Conservation (phyloP, 331 rosid species). For the Cucumis variabilis region DNA sequence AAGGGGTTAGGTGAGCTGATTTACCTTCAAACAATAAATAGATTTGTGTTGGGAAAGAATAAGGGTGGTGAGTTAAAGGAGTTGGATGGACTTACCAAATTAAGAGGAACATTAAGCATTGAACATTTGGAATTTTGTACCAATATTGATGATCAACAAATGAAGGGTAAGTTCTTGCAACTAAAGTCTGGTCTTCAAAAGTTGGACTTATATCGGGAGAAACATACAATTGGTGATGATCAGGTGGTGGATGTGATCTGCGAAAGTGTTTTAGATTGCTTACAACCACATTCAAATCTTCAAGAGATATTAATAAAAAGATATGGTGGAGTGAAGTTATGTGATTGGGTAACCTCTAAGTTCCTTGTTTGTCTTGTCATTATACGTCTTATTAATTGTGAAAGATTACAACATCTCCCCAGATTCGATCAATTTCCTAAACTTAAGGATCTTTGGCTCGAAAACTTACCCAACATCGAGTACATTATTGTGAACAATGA, state of each 20-base stretch:
- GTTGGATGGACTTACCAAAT: background rate
- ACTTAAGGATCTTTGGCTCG: background rate
- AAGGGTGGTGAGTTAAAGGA: background rate
- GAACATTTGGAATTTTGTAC: background rate
- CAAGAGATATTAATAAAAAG: accelerated
- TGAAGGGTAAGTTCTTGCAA: background rate
- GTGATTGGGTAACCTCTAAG: background rate
- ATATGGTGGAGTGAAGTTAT: slow-evolving; percentile 6
- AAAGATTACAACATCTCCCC: background rate
- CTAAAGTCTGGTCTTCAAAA: background rate
- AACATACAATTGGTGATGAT: background rate
- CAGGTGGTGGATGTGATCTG: too few relatives aligned
- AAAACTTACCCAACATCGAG: background rate
- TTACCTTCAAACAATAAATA: background rate
- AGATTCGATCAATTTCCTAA: background rate
- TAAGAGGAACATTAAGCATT: background rate
- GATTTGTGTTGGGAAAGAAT: background rate
- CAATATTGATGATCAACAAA: background rate
- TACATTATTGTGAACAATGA: background rate
- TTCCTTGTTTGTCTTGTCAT: background rate
- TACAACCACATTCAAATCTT: slow-evolving; percentile 14
- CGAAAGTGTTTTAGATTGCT: background rate
- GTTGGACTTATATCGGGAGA: background rate
- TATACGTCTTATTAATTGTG: background rate
- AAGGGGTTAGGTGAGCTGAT: background rate